These are phyloP conservation scores for Colletotrichum sp. DNA, from an alignment of 2,329 filamentous ascomycete genomes.

Conservation along the genomic window DNA sequence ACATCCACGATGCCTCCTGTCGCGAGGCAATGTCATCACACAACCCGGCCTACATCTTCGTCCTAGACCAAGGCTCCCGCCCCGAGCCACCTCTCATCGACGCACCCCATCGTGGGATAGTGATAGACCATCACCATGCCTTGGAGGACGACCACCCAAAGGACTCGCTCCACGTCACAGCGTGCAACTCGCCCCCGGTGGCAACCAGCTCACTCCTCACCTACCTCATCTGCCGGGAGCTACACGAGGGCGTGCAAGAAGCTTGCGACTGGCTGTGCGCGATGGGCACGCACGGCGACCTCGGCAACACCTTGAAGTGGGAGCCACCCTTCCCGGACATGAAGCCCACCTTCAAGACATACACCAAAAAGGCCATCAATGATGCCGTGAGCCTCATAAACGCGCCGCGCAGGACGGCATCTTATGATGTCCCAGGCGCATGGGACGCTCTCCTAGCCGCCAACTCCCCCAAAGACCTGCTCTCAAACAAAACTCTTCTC, in stretches of 20 bases:
- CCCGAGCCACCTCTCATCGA: constrained; percentile 56
- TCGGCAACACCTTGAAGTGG: constrained; percentile 71
- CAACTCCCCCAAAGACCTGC: constrained; percentile 53
- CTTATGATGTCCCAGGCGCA: constrained; percentile 63
- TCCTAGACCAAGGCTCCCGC: constrained; percentile 42
- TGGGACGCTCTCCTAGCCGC: constrained; percentile 64
- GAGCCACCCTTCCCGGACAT: constrained; percentile 70
- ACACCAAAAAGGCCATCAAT: constrained; percentile 67
- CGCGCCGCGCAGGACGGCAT: constrained; percentile 66
- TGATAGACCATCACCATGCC: constrained; percentile 72
- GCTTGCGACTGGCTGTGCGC: constrained; percentile 66
- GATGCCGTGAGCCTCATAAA: constrained; percentile 69
- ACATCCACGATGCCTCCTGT: constrained; percentile 60
- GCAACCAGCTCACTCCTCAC: constrained; percentile 69
- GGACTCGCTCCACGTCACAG: constrained; percentile 60
- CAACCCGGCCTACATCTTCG: constrained; percentile 39
- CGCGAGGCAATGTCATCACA: constrained; percentile 56
- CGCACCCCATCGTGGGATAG: constrained; percentile 51
- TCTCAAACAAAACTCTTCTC: constrained; percentile 52
- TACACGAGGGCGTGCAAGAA: constrained; percentile 55
- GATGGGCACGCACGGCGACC: constrained; percentile 70
- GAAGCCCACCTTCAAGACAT: constrained; percentile 60
- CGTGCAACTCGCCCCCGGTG: constrained; percentile 68
- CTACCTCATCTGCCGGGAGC: constrained; percentile 64
- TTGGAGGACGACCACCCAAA: constrained; percentile 60